Percentiles rank a stretch among this genome's conserved stretches.
Evolutionary conservation across 768 basidiomycete genomes (phyloP).

Genomic region (Rubroboletus pulcherrimus): DNA sequence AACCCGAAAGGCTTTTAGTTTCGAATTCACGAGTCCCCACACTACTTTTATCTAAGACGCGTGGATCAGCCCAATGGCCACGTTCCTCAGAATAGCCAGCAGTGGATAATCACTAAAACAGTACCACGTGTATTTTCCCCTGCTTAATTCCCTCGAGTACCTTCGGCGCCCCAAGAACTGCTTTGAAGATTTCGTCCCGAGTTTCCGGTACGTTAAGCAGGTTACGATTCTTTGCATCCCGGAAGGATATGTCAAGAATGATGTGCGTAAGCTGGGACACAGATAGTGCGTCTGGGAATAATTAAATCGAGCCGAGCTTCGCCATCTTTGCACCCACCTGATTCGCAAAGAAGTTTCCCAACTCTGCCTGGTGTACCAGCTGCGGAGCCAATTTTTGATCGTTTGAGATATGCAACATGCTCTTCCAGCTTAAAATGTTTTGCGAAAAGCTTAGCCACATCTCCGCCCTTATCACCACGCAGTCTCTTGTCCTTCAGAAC

Average conservation of each 20-base stretch:
- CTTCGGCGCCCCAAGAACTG: conserved; percentile 59
- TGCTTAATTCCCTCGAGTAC: conserved; percentile 60
- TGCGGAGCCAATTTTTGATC: conserved; percentile 84
- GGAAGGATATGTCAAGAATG: conserved; percentile 71
- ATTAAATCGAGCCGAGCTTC: conserved; percentile 3
- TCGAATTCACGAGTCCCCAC: conserved; percentile 32
- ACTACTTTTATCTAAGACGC: conserved; percentile 11
- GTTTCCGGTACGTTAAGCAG: conserved; percentile 83
- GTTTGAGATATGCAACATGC: conserved; percentile 77
- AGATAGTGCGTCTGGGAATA: conserved; percentile 57
- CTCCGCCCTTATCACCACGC: conserved; percentile 79
- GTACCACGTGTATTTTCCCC: conserved; percentile 75
- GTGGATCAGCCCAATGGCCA: not conserved
- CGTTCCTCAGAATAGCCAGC: not conserved
- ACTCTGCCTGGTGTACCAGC: conserved; percentile 91
- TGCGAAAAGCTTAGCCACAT: conserved; percentile 93
- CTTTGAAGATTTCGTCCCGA: conserved; percentile 75
- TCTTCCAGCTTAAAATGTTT: conserved; percentile 90
- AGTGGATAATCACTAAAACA: conserved; percentile 49
- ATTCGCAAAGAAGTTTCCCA: conserved; percentile 77
- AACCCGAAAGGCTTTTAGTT: conserved; percentile 95
- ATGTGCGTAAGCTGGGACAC: conserved; percentile 79
- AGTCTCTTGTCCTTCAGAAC: conserved; percentile 65
- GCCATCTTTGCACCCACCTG: conserved; percentile 42
- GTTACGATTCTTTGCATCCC: conserved; percentile 71